Conservation (phyloP, 805 yeast species). For the Spathaspora sp. region DNA sequence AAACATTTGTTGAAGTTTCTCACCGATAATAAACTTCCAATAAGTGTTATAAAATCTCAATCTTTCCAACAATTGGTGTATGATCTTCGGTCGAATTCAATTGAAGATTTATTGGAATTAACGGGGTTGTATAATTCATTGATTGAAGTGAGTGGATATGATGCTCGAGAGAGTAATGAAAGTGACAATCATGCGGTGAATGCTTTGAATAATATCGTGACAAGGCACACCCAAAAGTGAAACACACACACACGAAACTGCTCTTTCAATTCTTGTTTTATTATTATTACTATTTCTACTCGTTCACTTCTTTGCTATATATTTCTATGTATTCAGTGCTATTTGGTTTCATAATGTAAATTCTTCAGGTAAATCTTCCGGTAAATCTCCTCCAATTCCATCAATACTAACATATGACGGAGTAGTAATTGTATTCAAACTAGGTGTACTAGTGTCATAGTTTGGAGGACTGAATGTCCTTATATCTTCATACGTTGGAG, state of each 20-base stretch:
- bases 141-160: constrained; percentile 39
- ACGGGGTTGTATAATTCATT: constrained; percentile 42
- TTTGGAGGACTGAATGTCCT: constrained; percentile 83
- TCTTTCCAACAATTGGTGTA: constrained; percentile 50
- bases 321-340: not conserved
- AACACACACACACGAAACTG: too few relatives aligned
- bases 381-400: constrained; percentile 15
- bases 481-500: constrained; percentile 90
- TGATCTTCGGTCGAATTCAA: constrained; percentile 47
- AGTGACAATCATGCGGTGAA: not conserved
- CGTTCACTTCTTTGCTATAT: not conserved
- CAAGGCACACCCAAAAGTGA: not conserved
- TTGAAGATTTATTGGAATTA: constrained; percentile 45
- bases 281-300: not conserved
- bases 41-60: constrained; percentile 44
- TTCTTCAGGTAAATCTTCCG: constrained; percentile 7
- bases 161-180: not conserved
- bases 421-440: not conserved
- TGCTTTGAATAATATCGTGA: constrained; percentile 2
- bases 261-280: not conserved
- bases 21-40: constrained; percentile 49
- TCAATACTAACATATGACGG: constrained; percentile 18
- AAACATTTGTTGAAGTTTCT: constrained; percentile 48
- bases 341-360: not conserved
- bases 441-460: constrained; percentile 34